These are phyloP conservation scores for Boletus edulis DNA, from an alignment of 768 basidiomycete genomes.

Conservation along the genomic window DNA sequence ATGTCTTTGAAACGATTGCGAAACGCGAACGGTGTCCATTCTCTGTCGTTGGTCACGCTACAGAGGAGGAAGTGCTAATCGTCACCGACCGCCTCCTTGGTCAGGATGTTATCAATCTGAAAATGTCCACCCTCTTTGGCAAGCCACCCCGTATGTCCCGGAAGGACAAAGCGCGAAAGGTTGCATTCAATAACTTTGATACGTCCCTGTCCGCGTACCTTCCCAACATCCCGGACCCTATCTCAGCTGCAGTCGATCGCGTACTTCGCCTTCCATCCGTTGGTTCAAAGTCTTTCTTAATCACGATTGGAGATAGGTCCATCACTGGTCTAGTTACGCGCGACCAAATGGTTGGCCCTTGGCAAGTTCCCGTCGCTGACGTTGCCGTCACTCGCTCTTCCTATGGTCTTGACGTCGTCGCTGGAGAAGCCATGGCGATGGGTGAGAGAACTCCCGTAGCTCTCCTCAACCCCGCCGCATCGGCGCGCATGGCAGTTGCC, in stretches of 20 bases:
- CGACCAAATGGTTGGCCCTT: conserved; percentile 99
- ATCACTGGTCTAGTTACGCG: conserved; percentile 93
- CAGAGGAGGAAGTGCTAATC: conserved; percentile 74
- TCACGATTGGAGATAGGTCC: conserved; percentile 95
- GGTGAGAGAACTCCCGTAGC: conserved; percentile 96
- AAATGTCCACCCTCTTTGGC: conserved; percentile 95
- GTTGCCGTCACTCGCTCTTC: conserved; percentile 95
- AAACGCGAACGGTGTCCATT: conserved; percentile 91
- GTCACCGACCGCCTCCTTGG: conserved; percentile 85
- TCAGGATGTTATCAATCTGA: conserved; percentile 78
- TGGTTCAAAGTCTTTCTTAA: conserved; percentile 94
- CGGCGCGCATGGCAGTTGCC: conserved; percentile 93
- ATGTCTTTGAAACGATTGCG: conserved; percentile 72
- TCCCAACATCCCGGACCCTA: conserved; percentile 45
- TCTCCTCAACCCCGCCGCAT: conserved; percentile 81
- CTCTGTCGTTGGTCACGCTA: conserved; percentile 87
- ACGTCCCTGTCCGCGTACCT: conserved; percentile 65
- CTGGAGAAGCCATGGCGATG: conserved; percentile 98
- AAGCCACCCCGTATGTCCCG: conserved; percentile 92
- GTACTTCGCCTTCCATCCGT: conserved; percentile 91
- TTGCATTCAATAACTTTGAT: conserved; percentile 60
- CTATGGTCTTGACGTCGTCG: conserved; percentile 82
- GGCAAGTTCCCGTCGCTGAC: conserved; percentile 97
- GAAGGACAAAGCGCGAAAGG: conserved; percentile 50
- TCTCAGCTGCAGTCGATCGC: conserved; percentile 68